These are phyloP conservation scores for Aegilops speltoides DNA, from an alignment of 176 grass and related monocot genomes.

Conservation along the genomic window DNA sequence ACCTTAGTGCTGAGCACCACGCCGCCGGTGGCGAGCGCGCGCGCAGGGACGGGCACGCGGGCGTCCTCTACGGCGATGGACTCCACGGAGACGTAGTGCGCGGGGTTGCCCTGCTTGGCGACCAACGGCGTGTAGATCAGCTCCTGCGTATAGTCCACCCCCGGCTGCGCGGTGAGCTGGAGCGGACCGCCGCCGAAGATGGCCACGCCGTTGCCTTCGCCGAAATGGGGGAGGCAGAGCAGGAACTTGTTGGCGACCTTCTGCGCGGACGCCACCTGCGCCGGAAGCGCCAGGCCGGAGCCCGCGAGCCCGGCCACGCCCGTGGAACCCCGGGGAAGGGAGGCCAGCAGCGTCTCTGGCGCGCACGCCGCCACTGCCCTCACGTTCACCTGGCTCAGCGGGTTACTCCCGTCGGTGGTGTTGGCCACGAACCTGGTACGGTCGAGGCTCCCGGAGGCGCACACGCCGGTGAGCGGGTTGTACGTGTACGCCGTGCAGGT, in stretches of 20 bases:
- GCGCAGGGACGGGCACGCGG: not conserved
- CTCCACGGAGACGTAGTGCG: too few species aligned
- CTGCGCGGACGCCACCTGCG: slow-evolving; percentile 27
- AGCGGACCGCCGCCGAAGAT: slow-evolving; percentile 37
- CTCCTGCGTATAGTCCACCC: too few species aligned
- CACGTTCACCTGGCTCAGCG: not conserved
- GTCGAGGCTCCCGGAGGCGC: slow-evolving; percentile 23
- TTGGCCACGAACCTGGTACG: slow-evolving; percentile 17
- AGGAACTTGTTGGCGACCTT: slow-evolving; percentile 28
- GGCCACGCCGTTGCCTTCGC: slow-evolving; percentile 13
- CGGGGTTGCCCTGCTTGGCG: too few species aligned
- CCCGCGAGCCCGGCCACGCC: slow-evolving; percentile 44
- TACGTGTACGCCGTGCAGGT: slow-evolving; percentile 21
- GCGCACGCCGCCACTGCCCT: slow-evolving; percentile 25
- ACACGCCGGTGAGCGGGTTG: slow-evolving; percentile 36
- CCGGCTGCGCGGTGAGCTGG: too few species aligned
- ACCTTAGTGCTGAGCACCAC: slow-evolving; percentile 12
- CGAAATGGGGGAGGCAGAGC: slow-evolving; percentile 44
- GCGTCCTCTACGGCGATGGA: too few species aligned
- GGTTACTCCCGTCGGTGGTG: slow-evolving; percentile 50
- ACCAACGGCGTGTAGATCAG: too few species aligned
- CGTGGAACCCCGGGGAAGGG: not conserved
- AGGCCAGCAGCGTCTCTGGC: not conserved
- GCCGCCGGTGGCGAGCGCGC: slow-evolving; percentile 26
- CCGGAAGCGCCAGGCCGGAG: slow-evolving; percentile 20